Evolutionary conservation across 139 green algal genomes (phyloP).

Genomic region (Helicosporidium sp.): DNA sequence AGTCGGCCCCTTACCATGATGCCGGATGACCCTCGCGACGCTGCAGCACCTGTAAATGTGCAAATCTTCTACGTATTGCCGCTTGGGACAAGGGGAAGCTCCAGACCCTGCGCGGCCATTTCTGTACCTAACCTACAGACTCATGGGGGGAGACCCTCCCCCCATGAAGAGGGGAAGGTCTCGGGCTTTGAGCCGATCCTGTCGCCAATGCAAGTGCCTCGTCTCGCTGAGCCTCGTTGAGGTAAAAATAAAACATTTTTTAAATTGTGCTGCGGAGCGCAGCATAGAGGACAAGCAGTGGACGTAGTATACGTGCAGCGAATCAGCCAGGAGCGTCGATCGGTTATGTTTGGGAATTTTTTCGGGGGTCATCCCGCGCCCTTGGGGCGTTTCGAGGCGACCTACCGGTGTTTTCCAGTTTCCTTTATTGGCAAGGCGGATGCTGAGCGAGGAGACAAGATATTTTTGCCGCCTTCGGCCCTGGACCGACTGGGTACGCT

Average conservation of each 20-base stretch:
- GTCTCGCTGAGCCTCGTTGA: no score
- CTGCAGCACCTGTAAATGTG: no score
- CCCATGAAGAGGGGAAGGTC: not conserved
- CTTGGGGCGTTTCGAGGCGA: conserved; percentile 38
- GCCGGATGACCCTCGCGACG: no score
- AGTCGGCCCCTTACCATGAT: no score
- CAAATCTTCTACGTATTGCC: no score
- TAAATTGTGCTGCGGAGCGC: not conserved
- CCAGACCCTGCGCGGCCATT: no score
- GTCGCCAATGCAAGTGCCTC: no score
- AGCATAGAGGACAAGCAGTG: not conserved
- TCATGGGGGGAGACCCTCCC: not conserved
- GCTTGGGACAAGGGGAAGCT: no score
- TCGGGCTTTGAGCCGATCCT: no score
- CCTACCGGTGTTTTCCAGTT: conserved; percentile 79
- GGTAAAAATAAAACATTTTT: not conserved
- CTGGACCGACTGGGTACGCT: conserved; percentile 65
- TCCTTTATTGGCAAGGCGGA: conserved; percentile 82
- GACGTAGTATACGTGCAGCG: no score
- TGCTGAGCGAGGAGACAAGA: conserved; percentile 78
- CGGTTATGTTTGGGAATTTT: conserved; percentile 14
- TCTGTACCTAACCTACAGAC: no score
- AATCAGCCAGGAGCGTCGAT: no score
- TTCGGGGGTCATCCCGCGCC: conserved; percentile 18
- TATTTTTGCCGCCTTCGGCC: conserved; percentile 88